Evolutionary conservation across 108 stramenopile species (phyloP), one percentile per base, ranked within the genome.

Genomic region (Ochromonas danica): DNA sequence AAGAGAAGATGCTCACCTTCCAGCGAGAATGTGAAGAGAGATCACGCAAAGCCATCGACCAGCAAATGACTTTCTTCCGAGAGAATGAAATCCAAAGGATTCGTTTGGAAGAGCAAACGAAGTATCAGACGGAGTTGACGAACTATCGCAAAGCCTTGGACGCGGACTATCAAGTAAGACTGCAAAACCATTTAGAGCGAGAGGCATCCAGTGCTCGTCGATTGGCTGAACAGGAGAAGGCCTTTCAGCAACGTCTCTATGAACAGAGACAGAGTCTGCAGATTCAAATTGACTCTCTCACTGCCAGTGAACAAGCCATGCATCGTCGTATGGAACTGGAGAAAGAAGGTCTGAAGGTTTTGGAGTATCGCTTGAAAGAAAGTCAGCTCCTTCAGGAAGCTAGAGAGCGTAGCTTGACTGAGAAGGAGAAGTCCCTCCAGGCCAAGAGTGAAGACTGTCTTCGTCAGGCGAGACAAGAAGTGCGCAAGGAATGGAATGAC

Each of bases 21-120:
- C 63, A 67, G 25, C 17, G 63, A 6, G 63, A 67, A 67, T 67
- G 27, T 6, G 63, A 67, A 33, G 63, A 67, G 35, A 3, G 63
- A 35, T 35, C 6, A 25, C 27, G 35, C 25, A 3, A 36, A 6
- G 63, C 3, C 10, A 25, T 67, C 3, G 63, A 67, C 10, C 25
- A 14, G 35, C 63, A 67, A 36, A 33, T 67, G 33, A 6, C 33
- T 36, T 67, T 14, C 31, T 22, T 67, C 31, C 27, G 35, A 10
- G 63, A 67, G 25, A 22, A 67, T 36, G 63, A 67, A 67, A 36
- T 67, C 3, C 6, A 3, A 10, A 67, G 25, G 31, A 33, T 67
- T 10, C 3, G 31, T 14, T 25, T 35, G 3, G 63, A 67, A 67
- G 63, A 67, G 35, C 10, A 3, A 36, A 6, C 17, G 10, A 67